Conservation (phyloP, 805 yeast species). For the Starmerella sirachaensis region DNA sequence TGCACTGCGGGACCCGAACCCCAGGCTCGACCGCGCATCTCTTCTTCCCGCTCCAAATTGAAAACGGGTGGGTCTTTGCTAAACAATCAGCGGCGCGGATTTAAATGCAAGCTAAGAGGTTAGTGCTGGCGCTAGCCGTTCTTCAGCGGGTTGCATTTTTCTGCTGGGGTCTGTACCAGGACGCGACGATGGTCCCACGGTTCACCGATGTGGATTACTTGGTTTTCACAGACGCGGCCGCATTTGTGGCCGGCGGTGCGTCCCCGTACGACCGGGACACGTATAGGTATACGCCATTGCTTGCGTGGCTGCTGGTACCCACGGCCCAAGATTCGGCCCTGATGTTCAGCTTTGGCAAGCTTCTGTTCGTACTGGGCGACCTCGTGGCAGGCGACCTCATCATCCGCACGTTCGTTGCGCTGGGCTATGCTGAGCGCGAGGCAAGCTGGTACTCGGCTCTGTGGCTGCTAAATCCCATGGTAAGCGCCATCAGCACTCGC, state of each 20-base stretch:
- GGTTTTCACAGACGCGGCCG: conserved; percentile 88
- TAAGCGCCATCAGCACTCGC: conserved; percentile 77
- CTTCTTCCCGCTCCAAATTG: too few relatives aligned
- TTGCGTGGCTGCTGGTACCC: conserved; percentile 75
- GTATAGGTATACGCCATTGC: conserved; percentile 81
- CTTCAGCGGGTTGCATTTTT: conserved; percentile 48
- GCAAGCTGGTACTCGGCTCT: conserved; percentile 41
- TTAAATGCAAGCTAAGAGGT: too few relatives aligned
- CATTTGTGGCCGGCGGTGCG: conserved; percentile 44
- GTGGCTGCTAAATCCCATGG: conserved; percentile 94
- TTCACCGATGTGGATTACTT: conserved; percentile 91
- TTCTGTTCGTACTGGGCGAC: conserved; percentile 66
- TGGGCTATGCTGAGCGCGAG: conserved; percentile 26
- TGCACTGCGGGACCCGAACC: too few relatives aligned
- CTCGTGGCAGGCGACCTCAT: conserved; percentile 63
- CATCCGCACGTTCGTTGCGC: conserved; percentile 25
- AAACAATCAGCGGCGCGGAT: too few relatives aligned
- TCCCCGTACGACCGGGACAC: conserved; percentile 83
- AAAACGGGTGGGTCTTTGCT: too few relatives aligned
- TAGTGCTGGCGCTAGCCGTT: conserved; percentile 24
- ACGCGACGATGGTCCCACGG: conserved; percentile 59
- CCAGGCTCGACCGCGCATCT: too few relatives aligned
- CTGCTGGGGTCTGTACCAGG: conserved; percentile 76
- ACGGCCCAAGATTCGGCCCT: conserved; percentile 31
- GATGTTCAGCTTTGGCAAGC: conserved; percentile 59